A percentile compares a stretch with the other conserved stretches of the same genome.
phyloP scores from a whole-genome alignment of 2,329 filamentous ascomycete genomes.

The Hypomyces perniciosus region DNA sequence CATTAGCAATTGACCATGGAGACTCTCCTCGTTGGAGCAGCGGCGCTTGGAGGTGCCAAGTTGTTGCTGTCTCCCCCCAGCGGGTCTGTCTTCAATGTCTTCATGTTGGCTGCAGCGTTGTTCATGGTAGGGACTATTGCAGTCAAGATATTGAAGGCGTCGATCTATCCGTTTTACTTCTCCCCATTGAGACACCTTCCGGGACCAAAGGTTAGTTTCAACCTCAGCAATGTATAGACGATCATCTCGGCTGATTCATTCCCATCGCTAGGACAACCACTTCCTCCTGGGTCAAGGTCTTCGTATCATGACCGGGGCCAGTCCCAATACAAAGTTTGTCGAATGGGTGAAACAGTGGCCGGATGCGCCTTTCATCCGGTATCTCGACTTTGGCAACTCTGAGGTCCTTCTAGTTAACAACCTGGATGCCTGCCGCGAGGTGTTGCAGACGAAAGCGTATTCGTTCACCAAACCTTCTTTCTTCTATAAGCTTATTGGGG shows the following conservation, averaged over 20 bases:
- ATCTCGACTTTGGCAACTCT: slow-evolving; percentile 6
- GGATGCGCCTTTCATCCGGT: slow-evolving; percentile 4
- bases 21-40: slow-evolving; percentile 1
- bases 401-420: slow-evolving; percentile 7
- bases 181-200: slow-evolving; percentile 7
- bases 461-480: slow-evolving; percentile 7
- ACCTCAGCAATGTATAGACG: too few relatives aligned
- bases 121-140: not conserved
- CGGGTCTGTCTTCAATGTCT: not conserved
- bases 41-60: not conserved
- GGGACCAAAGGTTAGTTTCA: slow-evolving; percentile 6
- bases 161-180: slow-evolving; percentile 8
- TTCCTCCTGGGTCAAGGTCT: slow-evolving; percentile 9
- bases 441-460: slow-evolving; percentile 5
- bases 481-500: slow-evolving; percentile 6
- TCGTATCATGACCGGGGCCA: not conserved
- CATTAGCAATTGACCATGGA: not conserved
- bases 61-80: not conserved
- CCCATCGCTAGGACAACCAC: not conserved
- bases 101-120: not conserved
- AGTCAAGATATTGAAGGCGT: slow-evolving; percentile 1
- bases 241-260: too few relatives aligned
- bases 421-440: slow-evolving; percentile 9
- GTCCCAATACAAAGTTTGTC: slow-evolving; percentile 6
- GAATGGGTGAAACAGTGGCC: slow-evolving; percentile 10